Conservation (phyloP, 1,284 basidiomycete species). For the Cryptococcus sp. region DNA sequence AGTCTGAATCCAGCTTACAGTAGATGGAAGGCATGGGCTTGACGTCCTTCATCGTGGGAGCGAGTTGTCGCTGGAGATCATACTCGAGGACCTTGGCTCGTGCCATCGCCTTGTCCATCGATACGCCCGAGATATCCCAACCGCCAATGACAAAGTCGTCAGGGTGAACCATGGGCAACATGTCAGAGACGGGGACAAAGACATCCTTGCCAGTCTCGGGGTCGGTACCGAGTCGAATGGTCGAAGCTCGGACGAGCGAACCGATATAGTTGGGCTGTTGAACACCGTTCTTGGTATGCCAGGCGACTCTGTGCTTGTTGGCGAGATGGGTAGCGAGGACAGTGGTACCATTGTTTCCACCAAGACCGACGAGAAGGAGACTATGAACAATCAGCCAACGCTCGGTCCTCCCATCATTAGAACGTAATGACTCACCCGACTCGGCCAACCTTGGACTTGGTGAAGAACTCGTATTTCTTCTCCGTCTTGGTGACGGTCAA, state of each 20-base stretch:
- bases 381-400: constrained; percentile 48
- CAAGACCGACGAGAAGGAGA: constrained; percentile 92
- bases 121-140: constrained; percentile 88
- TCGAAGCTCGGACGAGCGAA: constrained; percentile 82
- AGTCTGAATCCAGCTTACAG: constrained; percentile 47
- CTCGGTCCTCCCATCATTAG: too few relatives aligned
- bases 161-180: constrained; percentile 97
- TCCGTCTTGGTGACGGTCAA: constrained; percentile 65
- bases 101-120: constrained; percentile 87
- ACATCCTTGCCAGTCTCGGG: constrained; percentile 81
- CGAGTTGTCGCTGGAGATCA: constrained; percentile 93
- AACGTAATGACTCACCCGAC: constrained; percentile 69
- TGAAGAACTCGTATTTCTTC: constrained; percentile 85
- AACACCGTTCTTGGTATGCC: constrained; percentile 88
- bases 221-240: constrained; percentile 84
- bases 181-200: constrained; percentile 84
- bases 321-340: constrained; percentile 92
- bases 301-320: constrained; percentile 89
- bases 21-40: constrained; percentile 92
- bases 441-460: constrained; percentile 76
- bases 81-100: constrained; percentile 93
- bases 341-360: constrained; percentile 96
- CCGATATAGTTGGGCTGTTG: constrained; percentile 97
- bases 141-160: constrained; percentile 97
- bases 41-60: constrained; percentile 74